Conservation (phyloP, 2,329 filamentous ascomycete species). For the Anisogramma anomala region DNA sequence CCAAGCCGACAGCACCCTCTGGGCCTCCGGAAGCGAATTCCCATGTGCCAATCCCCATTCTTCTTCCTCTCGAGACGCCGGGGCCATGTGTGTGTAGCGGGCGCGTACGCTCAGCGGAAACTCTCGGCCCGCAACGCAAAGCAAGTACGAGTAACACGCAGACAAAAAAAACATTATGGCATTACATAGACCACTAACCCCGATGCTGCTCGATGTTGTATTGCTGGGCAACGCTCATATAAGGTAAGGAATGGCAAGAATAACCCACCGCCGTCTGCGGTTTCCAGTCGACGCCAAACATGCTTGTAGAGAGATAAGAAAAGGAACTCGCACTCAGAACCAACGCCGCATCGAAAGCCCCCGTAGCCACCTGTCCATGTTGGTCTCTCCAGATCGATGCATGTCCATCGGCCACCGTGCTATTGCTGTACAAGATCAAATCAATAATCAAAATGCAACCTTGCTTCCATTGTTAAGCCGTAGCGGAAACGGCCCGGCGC, state of each 20-base stretch:
- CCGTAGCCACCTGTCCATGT: background rate
- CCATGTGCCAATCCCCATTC: too few relatives aligned
- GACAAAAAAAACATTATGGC: background rate
- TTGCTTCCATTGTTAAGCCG: slow-evolving; percentile 22
- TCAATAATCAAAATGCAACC: slow-evolving; percentile 18
- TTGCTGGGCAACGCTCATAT: background rate
- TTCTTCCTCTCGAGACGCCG: too few relatives aligned
- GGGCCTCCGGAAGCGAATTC: too few relatives aligned
- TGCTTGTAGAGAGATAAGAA: background rate
- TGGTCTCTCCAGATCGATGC: background rate
- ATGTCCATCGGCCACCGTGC: background rate
- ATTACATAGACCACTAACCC: background rate
- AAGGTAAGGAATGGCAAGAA: background rate
- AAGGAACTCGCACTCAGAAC: background rate
- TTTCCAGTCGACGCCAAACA: slow-evolving; percentile 4
- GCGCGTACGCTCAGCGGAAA: too few relatives aligned
- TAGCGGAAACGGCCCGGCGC: slow-evolving; percentile 19
- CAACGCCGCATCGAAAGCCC: background rate
- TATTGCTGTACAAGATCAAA: background rate
- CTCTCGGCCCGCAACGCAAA: too few relatives aligned
- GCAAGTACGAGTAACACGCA: too few relatives aligned
- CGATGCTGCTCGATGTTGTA: background rate
- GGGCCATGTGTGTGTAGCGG: too few relatives aligned
- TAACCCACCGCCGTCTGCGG: background rate
- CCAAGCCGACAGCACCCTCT: too few relatives aligned